Conservation (phyloP, 176 grass and related monocot species). For the Pharus latifolius region DNA sequence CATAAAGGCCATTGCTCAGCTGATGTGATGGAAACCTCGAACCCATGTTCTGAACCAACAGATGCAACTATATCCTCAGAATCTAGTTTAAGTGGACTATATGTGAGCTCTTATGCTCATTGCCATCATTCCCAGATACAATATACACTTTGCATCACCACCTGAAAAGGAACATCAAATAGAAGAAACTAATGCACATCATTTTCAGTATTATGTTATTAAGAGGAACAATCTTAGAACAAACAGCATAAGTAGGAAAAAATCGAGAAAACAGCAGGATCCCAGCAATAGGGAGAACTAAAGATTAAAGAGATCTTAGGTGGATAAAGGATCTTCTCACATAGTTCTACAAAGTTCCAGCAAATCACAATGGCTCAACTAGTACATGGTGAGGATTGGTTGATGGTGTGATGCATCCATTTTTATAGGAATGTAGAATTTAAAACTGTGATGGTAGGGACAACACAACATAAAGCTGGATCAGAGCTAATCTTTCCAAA, state of each 20-base stretch:
- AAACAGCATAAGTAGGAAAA: neutral
- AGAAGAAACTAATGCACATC: neutral
- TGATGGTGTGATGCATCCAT: neutral
- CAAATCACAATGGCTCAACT: neutral
- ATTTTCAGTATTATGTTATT: neutral
- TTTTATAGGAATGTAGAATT: neutral
- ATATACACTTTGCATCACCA: slow-evolving; percentile 26
- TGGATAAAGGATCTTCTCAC: neutral
- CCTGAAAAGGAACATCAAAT: slow-evolving; percentile 11
- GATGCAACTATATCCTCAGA: slow-evolving; percentile 12
- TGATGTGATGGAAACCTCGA: slow-evolving; percentile 89
- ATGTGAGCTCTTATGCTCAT: neutral
- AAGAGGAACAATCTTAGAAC: neutral
- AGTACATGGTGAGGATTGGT: neutral
- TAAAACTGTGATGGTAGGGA: neutral
- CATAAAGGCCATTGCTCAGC: slow-evolving; percentile 88
- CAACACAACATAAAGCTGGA: neutral
- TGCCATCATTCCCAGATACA: neutral
- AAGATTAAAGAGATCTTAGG: neutral
- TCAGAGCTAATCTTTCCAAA: slow-evolving; percentile 8
- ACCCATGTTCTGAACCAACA: slow-evolving; percentile 46
- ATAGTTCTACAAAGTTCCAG: neutral
- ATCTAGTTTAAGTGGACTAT: slow-evolving; percentile 12
- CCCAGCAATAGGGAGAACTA: neutral
- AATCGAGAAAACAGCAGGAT: neutral